phyloP scores from a whole-genome alignment of 2,329 filamentous ascomycete genomes.

The Akanthomyces dipterigenus region DNA sequence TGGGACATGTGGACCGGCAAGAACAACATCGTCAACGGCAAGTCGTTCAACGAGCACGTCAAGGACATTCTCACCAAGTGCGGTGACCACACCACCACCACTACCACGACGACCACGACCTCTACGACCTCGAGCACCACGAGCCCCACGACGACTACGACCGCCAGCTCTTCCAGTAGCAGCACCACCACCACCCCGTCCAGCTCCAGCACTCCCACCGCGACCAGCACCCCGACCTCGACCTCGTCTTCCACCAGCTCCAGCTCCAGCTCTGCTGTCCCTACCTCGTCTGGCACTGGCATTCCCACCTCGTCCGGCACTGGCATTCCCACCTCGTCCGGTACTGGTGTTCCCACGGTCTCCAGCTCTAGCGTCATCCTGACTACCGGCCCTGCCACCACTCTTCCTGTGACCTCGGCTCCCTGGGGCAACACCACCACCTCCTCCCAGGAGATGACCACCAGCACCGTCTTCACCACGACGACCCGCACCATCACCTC shows the following conservation, averaged over 20 bases:
- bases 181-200: conserved; percentile 12
- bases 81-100: conserved; percentile 25
- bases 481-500: conserved; percentile 15
- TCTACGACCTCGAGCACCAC: conserved; percentile 8
- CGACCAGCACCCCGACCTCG: no score
- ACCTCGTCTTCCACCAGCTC: neutral
- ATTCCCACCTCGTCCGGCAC: neutral
- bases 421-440: conserved; percentile 9
- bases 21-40: conserved; percentile 24
- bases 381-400: neutral
- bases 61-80: conserved; percentile 29
- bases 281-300: neutral
- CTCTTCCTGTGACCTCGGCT: neutral
- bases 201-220: neutral
- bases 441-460: conserved; percentile 10
- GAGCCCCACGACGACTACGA: neutral
- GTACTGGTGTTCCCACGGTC: neutral
- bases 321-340: neutral
- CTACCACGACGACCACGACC: conserved; percentile 16
- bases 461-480: conserved; percentile 15
- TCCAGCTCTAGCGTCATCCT: neutral
- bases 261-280: neutral
- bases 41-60: conserved; percentile 31
- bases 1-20: conserved; percentile 36
- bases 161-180: conserved; percentile 1